Percentiles rank a stretch among this genome's conserved stretches.
These are phyloP conservation scores for Suhomyces emberorum DNA, from an alignment of 805 yeast genomes.

Conservation along the genomic window DNA sequence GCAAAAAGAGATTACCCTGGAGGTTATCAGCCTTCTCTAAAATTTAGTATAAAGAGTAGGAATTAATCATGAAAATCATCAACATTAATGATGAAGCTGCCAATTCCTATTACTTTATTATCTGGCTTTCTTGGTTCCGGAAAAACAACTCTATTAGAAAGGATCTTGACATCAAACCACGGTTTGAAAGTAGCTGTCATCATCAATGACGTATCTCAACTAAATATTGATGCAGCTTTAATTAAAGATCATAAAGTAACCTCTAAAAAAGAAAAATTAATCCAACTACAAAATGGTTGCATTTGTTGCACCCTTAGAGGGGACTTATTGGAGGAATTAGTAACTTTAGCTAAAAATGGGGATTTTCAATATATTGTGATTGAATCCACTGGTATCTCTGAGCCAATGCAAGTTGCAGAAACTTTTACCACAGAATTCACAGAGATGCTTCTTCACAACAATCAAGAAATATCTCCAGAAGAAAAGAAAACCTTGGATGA, in stretches of 20 bases:
- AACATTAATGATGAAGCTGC: too few species aligned
- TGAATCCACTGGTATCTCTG: slow-evolving; percentile 47
- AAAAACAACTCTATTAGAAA: slow-evolving; percentile 45
- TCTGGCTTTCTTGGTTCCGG: slow-evolving; percentile 49
- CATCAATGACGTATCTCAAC: slow-evolving; percentile 43
- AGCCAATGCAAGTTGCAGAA: slow-evolving; percentile 51
- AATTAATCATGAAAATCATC: too few species aligned
- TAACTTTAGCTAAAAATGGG: slow-evolving; percentile 29
- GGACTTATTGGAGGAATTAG: slow-evolving; percentile 43
- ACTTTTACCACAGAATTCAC: slow-evolving; percentile 45
- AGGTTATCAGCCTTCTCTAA: too few species aligned
- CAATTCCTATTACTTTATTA: slow-evolving; percentile 45
- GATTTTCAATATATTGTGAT: slow-evolving; percentile 42
- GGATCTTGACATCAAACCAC: slow-evolving; percentile 37
- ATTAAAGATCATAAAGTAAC: slow-evolving; percentile 38
- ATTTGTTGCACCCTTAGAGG: slow-evolving; percentile 49
- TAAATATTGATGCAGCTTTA: slow-evolving; percentile 44
- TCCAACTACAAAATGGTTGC: slow-evolving; percentile 48
- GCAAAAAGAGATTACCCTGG: too few species aligned
- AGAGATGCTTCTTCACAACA: slow-evolving; percentile 25
- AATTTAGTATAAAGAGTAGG: too few species aligned
- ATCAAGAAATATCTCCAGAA: slow-evolving; percentile 15
- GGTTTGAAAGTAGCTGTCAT: slow-evolving; percentile 44
- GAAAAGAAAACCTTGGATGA: slow-evolving; percentile 18
- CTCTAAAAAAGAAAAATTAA: slow-evolving; percentile 40